Evolutionary conservation across 208 protist genomes (phyloP).

Genomic region (Acanthamoeba lenticulata): DNA sequence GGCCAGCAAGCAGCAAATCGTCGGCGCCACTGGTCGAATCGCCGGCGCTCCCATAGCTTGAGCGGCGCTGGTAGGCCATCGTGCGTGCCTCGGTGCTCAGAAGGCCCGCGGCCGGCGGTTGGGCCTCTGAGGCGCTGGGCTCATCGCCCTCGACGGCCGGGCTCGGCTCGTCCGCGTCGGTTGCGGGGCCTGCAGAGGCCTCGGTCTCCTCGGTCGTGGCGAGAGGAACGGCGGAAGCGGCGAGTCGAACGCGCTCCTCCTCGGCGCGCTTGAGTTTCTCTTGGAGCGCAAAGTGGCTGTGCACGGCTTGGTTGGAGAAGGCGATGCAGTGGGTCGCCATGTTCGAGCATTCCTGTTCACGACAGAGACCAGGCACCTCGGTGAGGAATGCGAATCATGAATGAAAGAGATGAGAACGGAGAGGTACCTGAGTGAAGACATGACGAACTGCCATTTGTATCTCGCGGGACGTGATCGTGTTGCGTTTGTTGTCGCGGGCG

Average conservation of each 20-base stretch:
- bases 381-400: neutral
- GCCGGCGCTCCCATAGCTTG: no score
- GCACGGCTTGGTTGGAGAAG: conserved; percentile 33
- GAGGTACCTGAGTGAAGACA: neutral
- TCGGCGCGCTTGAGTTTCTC: conserved; percentile 29
- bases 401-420: neutral
- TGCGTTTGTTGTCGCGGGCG: conserved; percentile 33
- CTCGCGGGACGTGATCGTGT: conserved; percentile 30
- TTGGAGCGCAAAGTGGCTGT: conserved; percentile 31
- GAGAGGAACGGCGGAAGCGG: no score
- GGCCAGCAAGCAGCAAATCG: no score
- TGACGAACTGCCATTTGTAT: conserved; percentile 46
- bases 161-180: no score
- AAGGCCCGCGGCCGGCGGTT: no score
- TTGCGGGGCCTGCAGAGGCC: neutral
- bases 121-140: neutral
- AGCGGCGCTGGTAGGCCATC: no score
- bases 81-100: no score
- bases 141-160: no score
- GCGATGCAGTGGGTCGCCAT: conserved; percentile 22
- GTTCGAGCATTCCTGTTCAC: neutral
- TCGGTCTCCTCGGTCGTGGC: no score
- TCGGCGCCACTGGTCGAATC: neutral
- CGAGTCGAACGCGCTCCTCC: neutral
- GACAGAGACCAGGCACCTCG: neutral